phyloP scores from a whole-genome alignment of 2,329 filamentous ascomycete species.

The Bipolaris zeicola region DNA sequence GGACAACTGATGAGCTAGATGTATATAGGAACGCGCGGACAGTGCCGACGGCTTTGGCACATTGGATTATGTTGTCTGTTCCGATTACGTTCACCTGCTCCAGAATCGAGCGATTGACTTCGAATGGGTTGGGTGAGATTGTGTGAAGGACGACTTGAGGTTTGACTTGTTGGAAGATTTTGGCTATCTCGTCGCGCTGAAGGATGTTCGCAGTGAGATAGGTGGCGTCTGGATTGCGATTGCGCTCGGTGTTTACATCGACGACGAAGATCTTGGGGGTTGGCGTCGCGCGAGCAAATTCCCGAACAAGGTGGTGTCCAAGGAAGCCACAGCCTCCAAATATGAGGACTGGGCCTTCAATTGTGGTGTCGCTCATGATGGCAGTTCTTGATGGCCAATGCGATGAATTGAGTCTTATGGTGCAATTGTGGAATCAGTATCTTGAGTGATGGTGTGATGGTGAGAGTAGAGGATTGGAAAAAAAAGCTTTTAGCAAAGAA shows the following conservation, averaged over 20 bases:
- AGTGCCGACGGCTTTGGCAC: slow-evolving; percentile 45
- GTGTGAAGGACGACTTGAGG: background rate
- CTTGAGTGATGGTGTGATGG: background rate
- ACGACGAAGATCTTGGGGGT: background rate
- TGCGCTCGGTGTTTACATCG: background rate
- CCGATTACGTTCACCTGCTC: slow-evolving; percentile 55
- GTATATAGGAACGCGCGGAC: slow-evolving; percentile 50
- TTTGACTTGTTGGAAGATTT: background rate
- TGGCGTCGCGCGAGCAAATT: slow-evolving; percentile 16
- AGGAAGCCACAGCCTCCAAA: slow-evolving; percentile 56
- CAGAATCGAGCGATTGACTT: background rate
- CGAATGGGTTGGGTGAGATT: background rate
- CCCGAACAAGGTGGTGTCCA: slow-evolving; percentile 53
- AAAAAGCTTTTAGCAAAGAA: background rate
- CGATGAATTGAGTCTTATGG: background rate
- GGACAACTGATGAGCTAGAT: slow-evolving; percentile 11
- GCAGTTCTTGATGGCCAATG: too few species aligned
- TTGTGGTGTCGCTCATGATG: background rate
- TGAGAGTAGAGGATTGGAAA: background rate
- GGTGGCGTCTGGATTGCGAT: background rate
- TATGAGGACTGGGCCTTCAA: slow-evolving; percentile 42
- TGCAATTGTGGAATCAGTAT: background rate
- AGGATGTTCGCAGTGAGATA: background rate
- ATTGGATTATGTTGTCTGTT: slow-evolving; percentile 49
- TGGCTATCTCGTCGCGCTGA: background rate